Percentiles rank a stretch among this genome's conserved stretches.
Conservation (phyloP, 768 basidiomycete species). For the Glaciozyma antarctica region DNA sequence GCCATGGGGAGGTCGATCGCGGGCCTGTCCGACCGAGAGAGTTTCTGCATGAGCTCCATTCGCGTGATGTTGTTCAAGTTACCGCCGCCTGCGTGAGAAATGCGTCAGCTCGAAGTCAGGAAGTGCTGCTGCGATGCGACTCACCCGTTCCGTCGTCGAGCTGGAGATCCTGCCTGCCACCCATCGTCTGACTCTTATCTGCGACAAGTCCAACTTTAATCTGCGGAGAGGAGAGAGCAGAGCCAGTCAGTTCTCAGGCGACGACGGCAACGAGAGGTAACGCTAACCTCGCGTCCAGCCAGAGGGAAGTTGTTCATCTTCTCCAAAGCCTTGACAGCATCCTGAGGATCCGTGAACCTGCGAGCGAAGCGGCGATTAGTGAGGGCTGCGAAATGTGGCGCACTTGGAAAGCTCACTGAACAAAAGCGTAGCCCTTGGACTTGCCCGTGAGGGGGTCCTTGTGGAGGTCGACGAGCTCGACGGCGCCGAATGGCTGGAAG, state of each 20-base stretch:
- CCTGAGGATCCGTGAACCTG: constrained; percentile 81
- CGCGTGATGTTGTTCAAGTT: constrained; percentile 96
- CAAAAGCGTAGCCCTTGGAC: constrained; percentile 95
- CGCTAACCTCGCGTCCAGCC: constrained; percentile 57
- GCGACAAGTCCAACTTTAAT: constrained; percentile 31
- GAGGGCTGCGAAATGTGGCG: not conserved
- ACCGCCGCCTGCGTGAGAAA: constrained; percentile 53
- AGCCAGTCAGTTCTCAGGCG: not conserved
- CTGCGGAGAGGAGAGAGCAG: not conserved
- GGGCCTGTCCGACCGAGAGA: constrained; percentile 65
- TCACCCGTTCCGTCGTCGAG: constrained; percentile 68
- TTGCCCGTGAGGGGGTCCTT: constrained; percentile 87
- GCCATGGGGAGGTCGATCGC: constrained; percentile 5
- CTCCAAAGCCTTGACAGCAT: constrained; percentile 92
- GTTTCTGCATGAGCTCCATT: constrained; percentile 99
- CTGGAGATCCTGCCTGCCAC: constrained; percentile 52
- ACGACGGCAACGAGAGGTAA: not conserved
- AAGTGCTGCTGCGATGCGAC: constrained; percentile 20
- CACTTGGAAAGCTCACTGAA: constrained; percentile 56
- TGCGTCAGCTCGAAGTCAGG: not conserved
- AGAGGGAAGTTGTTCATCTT: constrained; percentile 99
- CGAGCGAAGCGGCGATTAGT: not conserved
- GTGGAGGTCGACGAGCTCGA: constrained; percentile 97
- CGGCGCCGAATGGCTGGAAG: constrained; percentile 95
- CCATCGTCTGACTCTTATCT: constrained; percentile 28